These are phyloP conservation scores for Diaporthe citrichinensis DNA, from an alignment of 2,329 filamentous ascomycete genomes.

Conservation along the genomic window DNA sequence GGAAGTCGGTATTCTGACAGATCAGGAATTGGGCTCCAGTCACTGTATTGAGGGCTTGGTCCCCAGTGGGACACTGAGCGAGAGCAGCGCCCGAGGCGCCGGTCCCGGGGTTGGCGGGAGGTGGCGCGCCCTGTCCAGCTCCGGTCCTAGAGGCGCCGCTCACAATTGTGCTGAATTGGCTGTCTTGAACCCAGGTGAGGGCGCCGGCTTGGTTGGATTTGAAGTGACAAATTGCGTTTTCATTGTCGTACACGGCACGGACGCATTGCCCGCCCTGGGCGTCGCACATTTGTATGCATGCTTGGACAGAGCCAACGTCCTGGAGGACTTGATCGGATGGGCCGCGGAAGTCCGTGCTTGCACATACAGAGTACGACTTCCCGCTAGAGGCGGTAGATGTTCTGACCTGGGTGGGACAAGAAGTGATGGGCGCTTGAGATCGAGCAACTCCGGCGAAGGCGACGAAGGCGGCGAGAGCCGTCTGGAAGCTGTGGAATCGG, in stretches of 20 bases:
- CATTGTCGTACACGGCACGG: constrained; percentile 22
- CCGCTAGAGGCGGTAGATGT: not conserved
- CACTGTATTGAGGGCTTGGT: constrained; percentile 2
- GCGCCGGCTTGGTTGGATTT: constrained; percentile 20
- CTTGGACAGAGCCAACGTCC: not conserved
- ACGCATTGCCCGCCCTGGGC: constrained; percentile 8
- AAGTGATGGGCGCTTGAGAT: constrained; percentile 12
- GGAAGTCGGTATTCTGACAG: constrained; percentile 19
- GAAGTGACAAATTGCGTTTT: constrained; percentile 16
- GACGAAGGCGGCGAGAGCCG: not conserved
- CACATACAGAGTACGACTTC: not conserved
- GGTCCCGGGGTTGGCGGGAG: constrained; percentile 2
- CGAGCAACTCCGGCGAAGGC: constrained; percentile 3
- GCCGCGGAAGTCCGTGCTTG: constrained; percentile 4
- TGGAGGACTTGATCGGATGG: constrained; percentile 14
- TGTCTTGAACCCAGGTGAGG: constrained; percentile 24
- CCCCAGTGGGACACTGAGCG: constrained; percentile 15
- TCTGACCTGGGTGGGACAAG: constrained; percentile 9
- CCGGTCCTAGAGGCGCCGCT: not conserved
- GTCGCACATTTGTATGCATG: constrained; percentile 23
- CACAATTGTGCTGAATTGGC: constrained; percentile 8
- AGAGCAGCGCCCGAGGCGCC: constrained; percentile 1
- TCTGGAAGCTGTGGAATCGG: not conserved
- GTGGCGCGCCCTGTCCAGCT: not conserved
- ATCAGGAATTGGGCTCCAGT: constrained; percentile 2